Evolutionary conservation across 257 asterid species (phyloP).

Genomic region (Jacaranda mimosifolia): DNA sequence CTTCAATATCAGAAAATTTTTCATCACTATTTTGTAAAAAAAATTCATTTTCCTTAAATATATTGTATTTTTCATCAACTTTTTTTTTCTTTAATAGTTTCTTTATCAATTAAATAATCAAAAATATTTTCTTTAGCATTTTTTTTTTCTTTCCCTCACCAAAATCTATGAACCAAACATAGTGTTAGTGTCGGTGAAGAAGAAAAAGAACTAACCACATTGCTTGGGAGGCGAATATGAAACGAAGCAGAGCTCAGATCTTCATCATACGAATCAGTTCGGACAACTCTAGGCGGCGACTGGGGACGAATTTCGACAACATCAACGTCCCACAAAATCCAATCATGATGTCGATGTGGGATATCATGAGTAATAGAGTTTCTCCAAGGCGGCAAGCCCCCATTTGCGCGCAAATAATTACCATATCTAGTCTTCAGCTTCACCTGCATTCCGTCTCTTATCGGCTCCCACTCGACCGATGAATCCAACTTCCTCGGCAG

Average conservation of each 20-base stretch:
- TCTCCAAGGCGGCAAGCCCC: slow-evolving; percentile 92
- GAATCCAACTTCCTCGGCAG: slow-evolving; percentile 70
- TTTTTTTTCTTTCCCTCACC: too few species aligned
- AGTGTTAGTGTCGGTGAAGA: too few species aligned
- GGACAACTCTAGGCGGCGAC: slow-evolving; percentile 38
- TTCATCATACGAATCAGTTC: slow-evolving; percentile 64
- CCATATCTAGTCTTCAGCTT: slow-evolving; percentile 80
- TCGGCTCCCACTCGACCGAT: slow-evolving; percentile 81
- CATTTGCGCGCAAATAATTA: slow-evolving; percentile 80
- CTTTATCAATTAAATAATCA: too few species aligned
- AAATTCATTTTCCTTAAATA: too few species aligned
- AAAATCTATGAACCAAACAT: too few species aligned
- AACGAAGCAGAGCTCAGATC: slow-evolving; percentile 57
- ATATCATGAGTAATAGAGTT: slow-evolving; percentile 91
- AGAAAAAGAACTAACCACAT: slow-evolving; percentile 36
- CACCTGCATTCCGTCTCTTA: slow-evolving; percentile 67
- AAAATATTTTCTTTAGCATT: too few species aligned
- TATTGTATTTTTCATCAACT: too few species aligned
- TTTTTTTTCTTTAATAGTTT: too few species aligned
- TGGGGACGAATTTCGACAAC: slow-evolving; percentile 50
- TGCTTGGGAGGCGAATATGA: slow-evolving; percentile 42
- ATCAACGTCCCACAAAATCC: slow-evolving; percentile 83
- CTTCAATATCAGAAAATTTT: too few species aligned
- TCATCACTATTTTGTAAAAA: too few species aligned
- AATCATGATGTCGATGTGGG: slow-evolving; percentile 74